These are phyloP conservation scores for Colletotrichum falcatum DNA, from an alignment of 2,329 filamentous ascomycete species.

Conservation along the genomic window DNA sequence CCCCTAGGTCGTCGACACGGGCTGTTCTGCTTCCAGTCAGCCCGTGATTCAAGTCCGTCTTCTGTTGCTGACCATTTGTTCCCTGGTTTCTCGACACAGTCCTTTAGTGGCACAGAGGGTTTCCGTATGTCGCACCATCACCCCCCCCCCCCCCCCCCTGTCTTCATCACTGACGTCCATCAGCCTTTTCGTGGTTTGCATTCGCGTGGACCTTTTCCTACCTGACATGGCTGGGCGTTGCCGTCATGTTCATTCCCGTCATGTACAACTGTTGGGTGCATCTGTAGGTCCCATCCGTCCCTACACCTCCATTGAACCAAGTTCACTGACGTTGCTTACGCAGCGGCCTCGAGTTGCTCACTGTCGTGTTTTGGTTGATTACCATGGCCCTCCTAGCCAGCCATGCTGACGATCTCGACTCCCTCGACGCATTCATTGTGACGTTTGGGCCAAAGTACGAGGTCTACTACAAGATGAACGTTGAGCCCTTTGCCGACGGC, in stretches of 20 bases:
- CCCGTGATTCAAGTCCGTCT: no score
- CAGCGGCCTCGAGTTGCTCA: conserved; percentile 40
- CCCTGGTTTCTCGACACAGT: conserved; percentile 19
- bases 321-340: not conserved
- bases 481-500: conserved; percentile 34
- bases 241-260: conserved; percentile 38
- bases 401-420: conserved; percentile 42
- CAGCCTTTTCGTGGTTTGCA: conserved; percentile 42
- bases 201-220: conserved; percentile 42
- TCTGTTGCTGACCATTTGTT: conserved; percentile 23
- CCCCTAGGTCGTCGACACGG: not conserved
- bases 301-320: no score
- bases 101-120: conserved; percentile 41
- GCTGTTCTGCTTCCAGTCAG: not conserved
- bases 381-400: conserved; percentile 40
- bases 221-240: conserved; percentile 40
- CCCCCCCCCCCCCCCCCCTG: not conserved
- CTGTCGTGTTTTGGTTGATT: conserved; percentile 42
- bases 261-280: conserved; percentile 44
- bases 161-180: conserved; percentile 18
- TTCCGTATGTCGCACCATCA: conserved; percentile 40
- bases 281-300: conserved; percentile 23
- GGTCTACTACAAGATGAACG: conserved; percentile 39
- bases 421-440: conserved; percentile 38
- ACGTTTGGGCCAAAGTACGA: conserved; percentile 39